Evolutionary conservation across 495 filamentous ascomycete genomes (phyloP), one percentile per base, ranked within the genome.

Genomic region (Aspergillus sclerotiicarbonarius): DNA sequence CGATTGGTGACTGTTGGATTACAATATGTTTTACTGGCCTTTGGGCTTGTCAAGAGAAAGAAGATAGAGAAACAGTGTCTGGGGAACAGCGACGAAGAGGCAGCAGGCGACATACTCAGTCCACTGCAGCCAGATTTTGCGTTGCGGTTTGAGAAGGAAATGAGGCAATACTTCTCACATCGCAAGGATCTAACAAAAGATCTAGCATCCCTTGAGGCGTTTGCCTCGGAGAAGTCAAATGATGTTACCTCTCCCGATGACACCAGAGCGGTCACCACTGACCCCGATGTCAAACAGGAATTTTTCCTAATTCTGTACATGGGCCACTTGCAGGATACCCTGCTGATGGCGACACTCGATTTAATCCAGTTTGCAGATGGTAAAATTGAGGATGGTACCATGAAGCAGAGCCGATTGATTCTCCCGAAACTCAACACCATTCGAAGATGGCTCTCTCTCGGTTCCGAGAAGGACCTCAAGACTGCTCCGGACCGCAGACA

Each of bases 361-460:
- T 72, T 92, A 6, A 81, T 87, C 10, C 69, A 79, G 7, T 90
- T 85, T 63, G 87, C 86, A 5, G 87, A 90, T 49, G 61, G 62
- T 18, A 73, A 68, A 41, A 43, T 67, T 19, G 54, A 54, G 7
- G 81, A 87, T 43, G 87, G 87, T 0, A 84, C 81, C 16, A 84
- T 90, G 78, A 72, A 78, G 37, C 82, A 73, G 19, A 83, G 71
- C 15, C 75, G 79, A 12, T 51, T 90, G 15, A 85, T 92, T 4
- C 66, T 81, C 4, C 90, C 90, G 0, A 76, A 76, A 2, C 57
- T 73, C 6, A 80, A 71, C 32, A 77, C 87, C 2, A 54, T 91
- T 18, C 74, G 67, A 43, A 85, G 53, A 41, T 76, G 67, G 68
- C 49, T 72, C 0, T 66, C 66, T 20, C 53, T 69, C 7, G 55